phyloP scores from a whole-genome alignment of 2,329 filamentous ascomycete genomes.

The Juglanconis oblonga region DNA sequence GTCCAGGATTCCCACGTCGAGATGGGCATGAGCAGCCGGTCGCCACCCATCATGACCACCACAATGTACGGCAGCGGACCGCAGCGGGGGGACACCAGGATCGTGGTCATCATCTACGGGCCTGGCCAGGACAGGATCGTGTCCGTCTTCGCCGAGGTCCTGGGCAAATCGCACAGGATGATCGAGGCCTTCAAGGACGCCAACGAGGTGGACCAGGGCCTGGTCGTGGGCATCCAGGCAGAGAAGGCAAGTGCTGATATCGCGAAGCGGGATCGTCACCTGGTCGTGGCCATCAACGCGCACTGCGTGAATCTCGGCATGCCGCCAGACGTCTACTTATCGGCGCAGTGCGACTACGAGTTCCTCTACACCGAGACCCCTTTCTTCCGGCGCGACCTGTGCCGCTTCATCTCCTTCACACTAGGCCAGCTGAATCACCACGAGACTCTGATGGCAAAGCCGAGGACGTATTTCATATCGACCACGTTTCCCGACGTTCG shows the following conservation, averaged over 20 bases:
- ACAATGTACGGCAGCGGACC: slow-evolving; percentile 43
- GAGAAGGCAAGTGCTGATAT: slow-evolving; percentile 56
- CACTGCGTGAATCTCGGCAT: slow-evolving; percentile 72
- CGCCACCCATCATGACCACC: slow-evolving; percentile 31
- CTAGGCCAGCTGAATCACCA: slow-evolving; percentile 78
- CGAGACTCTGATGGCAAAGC: slow-evolving; percentile 72
- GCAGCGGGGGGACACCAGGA: slow-evolving; percentile 53
- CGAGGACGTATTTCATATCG: slow-evolving; percentile 79
- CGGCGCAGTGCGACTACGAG: slow-evolving; percentile 75
- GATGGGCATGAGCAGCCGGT: slow-evolving; percentile 22
- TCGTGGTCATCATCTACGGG: slow-evolving; percentile 67
- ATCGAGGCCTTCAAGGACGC: slow-evolving; percentile 54
- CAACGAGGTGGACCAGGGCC: slow-evolving; percentile 52
- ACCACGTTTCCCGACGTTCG: slow-evolving; percentile 86
- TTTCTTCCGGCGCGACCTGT: slow-evolving; percentile 72
- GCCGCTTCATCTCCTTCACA: slow-evolving; percentile 75
- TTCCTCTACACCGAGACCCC: slow-evolving; percentile 75
- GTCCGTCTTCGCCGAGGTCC: slow-evolving; percentile 71
- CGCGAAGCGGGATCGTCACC: slow-evolving; percentile 51
- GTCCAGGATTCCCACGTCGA: slow-evolving; percentile 32
- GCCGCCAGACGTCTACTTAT: slow-evolving; percentile 64
- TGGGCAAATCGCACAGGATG: slow-evolving; percentile 69
- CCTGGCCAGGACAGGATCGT: slow-evolving; percentile 72
- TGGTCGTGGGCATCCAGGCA: slow-evolving; percentile 66
- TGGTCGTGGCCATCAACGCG: slow-evolving; percentile 70